Evolutionary conservation across 768 basidiomycete species (phyloP).

Genomic region (Boletus rex-veris): DNA sequence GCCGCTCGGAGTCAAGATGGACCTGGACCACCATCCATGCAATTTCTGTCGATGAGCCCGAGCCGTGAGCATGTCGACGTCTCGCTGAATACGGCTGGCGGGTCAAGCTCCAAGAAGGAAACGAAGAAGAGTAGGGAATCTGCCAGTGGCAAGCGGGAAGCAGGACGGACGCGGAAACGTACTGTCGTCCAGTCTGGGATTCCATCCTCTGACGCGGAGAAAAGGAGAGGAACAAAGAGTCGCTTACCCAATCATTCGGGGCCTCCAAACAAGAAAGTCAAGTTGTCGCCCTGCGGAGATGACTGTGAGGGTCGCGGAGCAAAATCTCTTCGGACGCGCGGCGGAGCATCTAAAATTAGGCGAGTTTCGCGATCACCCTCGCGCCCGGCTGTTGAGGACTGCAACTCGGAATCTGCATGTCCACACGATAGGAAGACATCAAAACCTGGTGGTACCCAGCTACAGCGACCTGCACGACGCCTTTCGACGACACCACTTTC

Average conservation of each 20-base stretch:
- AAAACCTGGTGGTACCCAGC: background rate
- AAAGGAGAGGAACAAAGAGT: slow-evolving; percentile 1
- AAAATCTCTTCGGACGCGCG: background rate
- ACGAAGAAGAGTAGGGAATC: slow-evolving; percentile 11
- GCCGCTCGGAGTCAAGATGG: background rate
- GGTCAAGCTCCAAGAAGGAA: background rate
- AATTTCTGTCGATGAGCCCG: background rate
- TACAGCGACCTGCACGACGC: background rate
- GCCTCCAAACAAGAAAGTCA: slow-evolving; percentile 24
- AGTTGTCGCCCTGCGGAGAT: background rate
- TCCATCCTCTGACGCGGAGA: background rate
- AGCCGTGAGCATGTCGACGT: background rate
- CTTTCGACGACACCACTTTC: background rate
- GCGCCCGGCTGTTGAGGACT: background rate
- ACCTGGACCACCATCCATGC: background rate
- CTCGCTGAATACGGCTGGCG: background rate
- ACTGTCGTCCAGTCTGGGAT: background rate
- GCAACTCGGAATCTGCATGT: background rate
- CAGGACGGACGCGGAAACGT: slow-evolving; percentile 9
- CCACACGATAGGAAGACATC: slow-evolving; percentile 4
- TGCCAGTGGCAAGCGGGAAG: background rate
- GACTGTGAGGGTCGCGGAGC: background rate
- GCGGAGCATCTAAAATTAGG: background rate
- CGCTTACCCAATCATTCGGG: background rate
- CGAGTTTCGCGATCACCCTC: slow-evolving; percentile 11